Evolutionary conservation across 2,329 filamentous ascomycete species (phyloP).

Genomic region (Venturia effusa): DNA sequence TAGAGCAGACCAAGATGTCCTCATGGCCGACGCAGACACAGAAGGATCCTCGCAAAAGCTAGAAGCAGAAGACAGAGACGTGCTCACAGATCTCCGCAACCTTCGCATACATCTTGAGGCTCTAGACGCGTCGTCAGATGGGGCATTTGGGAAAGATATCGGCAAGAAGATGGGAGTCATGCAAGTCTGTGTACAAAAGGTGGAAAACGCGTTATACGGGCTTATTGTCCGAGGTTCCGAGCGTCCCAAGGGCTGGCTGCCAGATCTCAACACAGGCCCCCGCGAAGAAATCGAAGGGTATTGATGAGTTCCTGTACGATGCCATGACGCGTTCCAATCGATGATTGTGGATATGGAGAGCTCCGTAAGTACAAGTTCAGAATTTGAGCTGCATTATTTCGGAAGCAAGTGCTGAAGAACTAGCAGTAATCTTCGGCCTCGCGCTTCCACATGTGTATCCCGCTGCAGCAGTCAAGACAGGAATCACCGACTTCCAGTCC

Average conservation of each 20-base stretch:
- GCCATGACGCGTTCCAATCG: neutral
- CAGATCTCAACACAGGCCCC: conserved; percentile 39
- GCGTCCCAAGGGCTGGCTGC: conserved; percentile 83
- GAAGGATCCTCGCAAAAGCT: neutral
- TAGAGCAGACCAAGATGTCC: conserved; percentile 17
- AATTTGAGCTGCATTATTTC: neutral
- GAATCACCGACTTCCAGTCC: too few relatives aligned
- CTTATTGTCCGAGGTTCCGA: conserved; percentile 80
- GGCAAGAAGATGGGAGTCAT: conserved; percentile 78
- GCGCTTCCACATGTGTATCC: neutral
- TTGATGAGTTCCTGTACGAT: neutral
- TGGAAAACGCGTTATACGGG: conserved; percentile 82
- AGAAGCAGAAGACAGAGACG: conserved; percentile 36
- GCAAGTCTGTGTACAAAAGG: conserved; percentile 82
- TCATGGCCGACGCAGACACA: conserved; percentile 25
- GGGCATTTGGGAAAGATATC: conserved; percentile 51
- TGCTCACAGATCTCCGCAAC: conserved; percentile 71
- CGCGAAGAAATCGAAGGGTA: conserved; percentile 7
- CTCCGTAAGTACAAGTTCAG: neutral
- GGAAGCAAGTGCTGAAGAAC: neutral
- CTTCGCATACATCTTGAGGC: conserved; percentile 68
- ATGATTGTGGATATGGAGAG: neutral
- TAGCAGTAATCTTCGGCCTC: neutral
- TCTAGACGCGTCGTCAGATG: conserved; percentile 45
- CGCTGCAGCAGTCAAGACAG: neutral